A percentile compares a stretch with the other conserved stretches of the same genome.
phyloP scores from a whole-genome alignment of 2,329 filamentous ascomycete species.

The Biscogniauxia marginata region DNA sequence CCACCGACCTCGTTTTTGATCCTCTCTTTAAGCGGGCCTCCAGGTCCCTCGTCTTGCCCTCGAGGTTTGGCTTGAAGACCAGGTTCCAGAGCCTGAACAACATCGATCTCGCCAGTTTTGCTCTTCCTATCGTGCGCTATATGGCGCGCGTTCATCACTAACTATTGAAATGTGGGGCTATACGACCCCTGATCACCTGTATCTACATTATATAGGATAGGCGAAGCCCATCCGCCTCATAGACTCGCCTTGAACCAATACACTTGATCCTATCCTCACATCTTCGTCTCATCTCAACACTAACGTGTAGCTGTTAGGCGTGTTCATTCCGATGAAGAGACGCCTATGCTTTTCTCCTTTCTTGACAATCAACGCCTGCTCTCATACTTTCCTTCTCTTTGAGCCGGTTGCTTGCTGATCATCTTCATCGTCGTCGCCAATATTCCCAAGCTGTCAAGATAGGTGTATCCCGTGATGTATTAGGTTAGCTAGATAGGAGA shows the following conservation, averaged over 20 bases:
- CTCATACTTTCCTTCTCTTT: not conserved
- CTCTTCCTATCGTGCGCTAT: constrained; percentile 6
- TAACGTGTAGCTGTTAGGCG: constrained; percentile 30
- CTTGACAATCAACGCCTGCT: no score
- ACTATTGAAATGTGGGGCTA: no score
- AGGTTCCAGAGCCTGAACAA: constrained; percentile 23
- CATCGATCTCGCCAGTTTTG: constrained; percentile 22
- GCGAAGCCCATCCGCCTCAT: no score
- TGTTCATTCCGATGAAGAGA: constrained; percentile 37
- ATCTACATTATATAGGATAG: no score
- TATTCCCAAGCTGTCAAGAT: no score
- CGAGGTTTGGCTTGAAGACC: constrained; percentile 15
- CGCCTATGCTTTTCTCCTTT: no score
- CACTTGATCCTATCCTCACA: no score
- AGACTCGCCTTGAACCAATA: no score
- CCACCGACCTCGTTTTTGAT: constrained; percentile 14
- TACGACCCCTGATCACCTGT: no score
- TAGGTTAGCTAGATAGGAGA: no score
- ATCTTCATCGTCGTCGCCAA: not conserved
- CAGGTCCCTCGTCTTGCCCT: constrained; percentile 14
- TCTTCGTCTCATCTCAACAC: no score
- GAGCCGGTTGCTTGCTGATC: not conserved
- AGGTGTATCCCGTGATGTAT: no score
- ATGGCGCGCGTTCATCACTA: constrained; percentile 18
- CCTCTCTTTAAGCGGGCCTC: constrained; percentile 14